Conservation (phyloP, 495 filamentous ascomycete species). For the Penicillium longicatenatum region DNA sequence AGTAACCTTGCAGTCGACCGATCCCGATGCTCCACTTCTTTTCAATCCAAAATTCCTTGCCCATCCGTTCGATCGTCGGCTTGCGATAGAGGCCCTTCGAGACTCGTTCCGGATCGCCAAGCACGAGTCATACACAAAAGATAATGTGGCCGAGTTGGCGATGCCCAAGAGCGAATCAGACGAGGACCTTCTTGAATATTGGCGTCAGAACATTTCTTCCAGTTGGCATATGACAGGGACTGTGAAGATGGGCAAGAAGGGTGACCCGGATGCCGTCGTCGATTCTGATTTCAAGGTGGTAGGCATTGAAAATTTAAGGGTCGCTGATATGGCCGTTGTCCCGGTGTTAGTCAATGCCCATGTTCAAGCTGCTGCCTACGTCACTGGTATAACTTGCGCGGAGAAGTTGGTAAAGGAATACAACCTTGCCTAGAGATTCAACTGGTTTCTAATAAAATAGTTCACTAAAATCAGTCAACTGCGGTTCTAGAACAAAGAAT, state of each 20-base stretch:
- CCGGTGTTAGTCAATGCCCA: constrained; percentile 47
- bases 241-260: constrained; percentile 55
- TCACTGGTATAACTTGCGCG: constrained; percentile 26
- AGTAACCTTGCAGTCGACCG: constrained; percentile 52
- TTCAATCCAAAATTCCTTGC: constrained; percentile 58
- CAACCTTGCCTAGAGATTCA: not conserved
- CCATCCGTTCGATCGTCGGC: constrained; percentile 56
- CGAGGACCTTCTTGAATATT: constrained; percentile 56
- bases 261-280: constrained; percentile 39
- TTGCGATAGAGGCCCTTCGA: constrained; percentile 55
- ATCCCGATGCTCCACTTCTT: constrained; percentile 49
- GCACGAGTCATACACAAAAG: constrained; percentile 26
- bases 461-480: too few relatives aligned
- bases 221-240: constrained; percentile 56
- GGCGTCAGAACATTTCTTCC: constrained; percentile 35
- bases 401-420: constrained; percentile 30
- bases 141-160: constrained; percentile 31
- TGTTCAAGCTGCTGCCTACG: constrained; percentile 31
- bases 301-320: constrained; percentile 55
- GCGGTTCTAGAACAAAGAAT: too few relatives aligned
- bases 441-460: too few relatives aligned
- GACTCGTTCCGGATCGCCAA: constrained; percentile 37
- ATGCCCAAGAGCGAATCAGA: constrained; percentile 51
- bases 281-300: constrained; percentile 52
- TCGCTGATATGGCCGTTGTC: constrained; percentile 61